A percentile compares a stretch with the other conserved stretches of the same genome.
Conservation (phyloP, 2,329 filamentous ascomycete species). For the Sclerotinia borealis region DNA sequence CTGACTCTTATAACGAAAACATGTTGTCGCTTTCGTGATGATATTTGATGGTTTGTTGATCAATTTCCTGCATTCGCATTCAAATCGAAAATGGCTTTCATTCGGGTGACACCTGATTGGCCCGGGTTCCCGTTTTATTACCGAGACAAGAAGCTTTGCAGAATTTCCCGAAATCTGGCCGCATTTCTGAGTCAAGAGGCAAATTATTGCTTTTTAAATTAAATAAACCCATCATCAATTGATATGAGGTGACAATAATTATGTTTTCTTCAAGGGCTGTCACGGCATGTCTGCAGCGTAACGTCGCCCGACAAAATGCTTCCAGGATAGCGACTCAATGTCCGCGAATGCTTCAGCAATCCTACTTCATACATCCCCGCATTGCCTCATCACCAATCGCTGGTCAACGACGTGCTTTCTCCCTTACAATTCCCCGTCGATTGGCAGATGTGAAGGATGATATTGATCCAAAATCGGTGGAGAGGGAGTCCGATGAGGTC, state of each 20-base stretch:
- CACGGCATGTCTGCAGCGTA: constrained; percentile 26
- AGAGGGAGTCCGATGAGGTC: constrained; percentile 87
- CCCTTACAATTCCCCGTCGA: constrained; percentile 36
- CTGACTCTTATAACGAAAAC: not conserved
- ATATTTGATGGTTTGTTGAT: not conserved
- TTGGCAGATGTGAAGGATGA: constrained; percentile 44
- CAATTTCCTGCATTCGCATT: not conserved
- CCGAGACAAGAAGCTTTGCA: constrained; percentile 13
- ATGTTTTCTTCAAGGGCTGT: constrained; percentile 29
- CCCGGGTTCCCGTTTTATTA: not conserved
- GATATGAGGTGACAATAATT: constrained; percentile 26
- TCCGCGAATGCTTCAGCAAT: constrained; percentile 15
- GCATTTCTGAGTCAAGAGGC: not conserved
- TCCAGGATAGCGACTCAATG: constrained; percentile 18
- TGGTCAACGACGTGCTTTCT: constrained; percentile 37
- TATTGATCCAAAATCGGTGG: constrained; percentile 63
- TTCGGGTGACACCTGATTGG: constrained; percentile 15
- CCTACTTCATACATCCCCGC: constrained; percentile 22
- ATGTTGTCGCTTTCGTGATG: not conserved
- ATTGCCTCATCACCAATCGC: constrained; percentile 15
- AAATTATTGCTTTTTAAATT: not conserved
- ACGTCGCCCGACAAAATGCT: constrained; percentile 19
- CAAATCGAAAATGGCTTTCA: constrained; percentile 15
- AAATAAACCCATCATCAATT: constrained; percentile 15
- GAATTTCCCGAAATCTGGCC: not conserved